Evolutionary conservation across 768 basidiomycete species (phyloP).

Genomic region (Trametes villosa): DNA sequence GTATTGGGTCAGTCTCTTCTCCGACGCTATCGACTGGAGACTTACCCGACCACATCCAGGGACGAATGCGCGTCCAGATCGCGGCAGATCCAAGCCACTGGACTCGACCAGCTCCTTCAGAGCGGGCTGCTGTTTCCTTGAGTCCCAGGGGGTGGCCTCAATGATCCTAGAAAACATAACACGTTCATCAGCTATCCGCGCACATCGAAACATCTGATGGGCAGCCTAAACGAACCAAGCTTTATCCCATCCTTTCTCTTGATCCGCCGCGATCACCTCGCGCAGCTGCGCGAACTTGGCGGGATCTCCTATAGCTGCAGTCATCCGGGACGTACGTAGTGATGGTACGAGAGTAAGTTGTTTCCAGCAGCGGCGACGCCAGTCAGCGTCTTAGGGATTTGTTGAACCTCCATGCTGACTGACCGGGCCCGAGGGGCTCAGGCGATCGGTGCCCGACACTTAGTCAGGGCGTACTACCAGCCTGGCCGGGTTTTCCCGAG

Average conservation of each 20-base stretch:
- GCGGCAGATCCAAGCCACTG: slow-evolving; percentile 48
- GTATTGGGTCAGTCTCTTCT: background rate
- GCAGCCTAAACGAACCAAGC: slow-evolving; percentile 22
- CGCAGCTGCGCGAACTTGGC: slow-evolving; percentile 1
- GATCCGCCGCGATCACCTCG: slow-evolving; percentile 3
- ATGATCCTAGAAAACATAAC: slow-evolving; percentile 46
- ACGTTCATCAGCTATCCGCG: too few species aligned
- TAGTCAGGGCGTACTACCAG: too few species aligned
- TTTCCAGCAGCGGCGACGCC: too few species aligned
- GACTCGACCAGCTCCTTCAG: slow-evolving; percentile 55
- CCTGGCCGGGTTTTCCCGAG: too few species aligned
- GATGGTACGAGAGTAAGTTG: too few species aligned
- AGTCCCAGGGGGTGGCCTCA: slow-evolving; percentile 67
- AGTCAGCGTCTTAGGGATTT: too few species aligned
- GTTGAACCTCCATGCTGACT: too few species aligned
- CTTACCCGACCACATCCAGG: slow-evolving; percentile 61
- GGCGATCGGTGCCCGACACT: too few species aligned
- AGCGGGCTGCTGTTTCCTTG: slow-evolving; percentile 56
- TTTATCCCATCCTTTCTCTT: slow-evolving; percentile 25
- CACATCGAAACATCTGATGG: background rate
- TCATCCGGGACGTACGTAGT: too few species aligned
- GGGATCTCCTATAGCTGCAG: background rate
- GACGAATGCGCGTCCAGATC: slow-evolving; percentile 47
- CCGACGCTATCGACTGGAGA: background rate
- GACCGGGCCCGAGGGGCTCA: too few species aligned